Conservation (phyloP, 345 rosid genomes). For the Sonneratia alba region DNA sequence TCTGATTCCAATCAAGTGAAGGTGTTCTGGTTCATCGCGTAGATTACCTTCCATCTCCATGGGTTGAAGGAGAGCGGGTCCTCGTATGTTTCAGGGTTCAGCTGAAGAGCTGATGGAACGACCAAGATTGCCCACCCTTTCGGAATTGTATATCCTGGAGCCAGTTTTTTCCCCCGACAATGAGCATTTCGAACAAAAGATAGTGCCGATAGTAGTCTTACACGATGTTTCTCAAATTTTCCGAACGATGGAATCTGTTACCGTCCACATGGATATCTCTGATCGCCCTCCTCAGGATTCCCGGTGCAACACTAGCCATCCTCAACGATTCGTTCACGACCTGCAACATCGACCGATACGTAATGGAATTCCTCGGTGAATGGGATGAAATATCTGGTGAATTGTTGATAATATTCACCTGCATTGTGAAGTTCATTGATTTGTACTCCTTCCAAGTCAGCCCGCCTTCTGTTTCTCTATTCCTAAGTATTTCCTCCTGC, state of each 20-base stretch:
- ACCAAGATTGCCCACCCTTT: conserved; percentile 21
- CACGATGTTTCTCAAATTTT: no score
- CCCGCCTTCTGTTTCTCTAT: conserved; percentile 8
- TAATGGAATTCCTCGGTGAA: no score
- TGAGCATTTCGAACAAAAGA: neutral
- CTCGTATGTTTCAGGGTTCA: conserved; percentile 15
- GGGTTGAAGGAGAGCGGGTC: conserved; percentile 26
- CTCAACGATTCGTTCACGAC: conserved; percentile 38
- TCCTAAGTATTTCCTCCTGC: conserved; percentile 20
- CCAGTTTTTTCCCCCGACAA: no score
- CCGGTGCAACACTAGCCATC: conserved; percentile 26
- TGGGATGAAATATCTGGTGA: no score
- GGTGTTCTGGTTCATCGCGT: no score
- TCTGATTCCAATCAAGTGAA: no score
- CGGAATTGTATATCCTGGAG: conserved; percentile 23
- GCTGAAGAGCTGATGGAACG: conserved; percentile 9
- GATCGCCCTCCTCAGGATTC: conserved; percentile 25
- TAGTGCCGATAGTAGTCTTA: no score
- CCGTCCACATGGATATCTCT: conserved; percentile 17
- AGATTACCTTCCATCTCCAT: conserved; percentile 22
- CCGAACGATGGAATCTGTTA: neutral
- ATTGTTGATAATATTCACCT: conserved; percentile 13
- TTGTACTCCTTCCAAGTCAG: conserved; percentile 40
- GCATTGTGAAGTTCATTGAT: conserved; percentile 33
- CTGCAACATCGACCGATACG: conserved; percentile 6